Evolutionary conservation across 331 rosid species (phyloP).

Genomic region (Quercus tomentella): DNA sequence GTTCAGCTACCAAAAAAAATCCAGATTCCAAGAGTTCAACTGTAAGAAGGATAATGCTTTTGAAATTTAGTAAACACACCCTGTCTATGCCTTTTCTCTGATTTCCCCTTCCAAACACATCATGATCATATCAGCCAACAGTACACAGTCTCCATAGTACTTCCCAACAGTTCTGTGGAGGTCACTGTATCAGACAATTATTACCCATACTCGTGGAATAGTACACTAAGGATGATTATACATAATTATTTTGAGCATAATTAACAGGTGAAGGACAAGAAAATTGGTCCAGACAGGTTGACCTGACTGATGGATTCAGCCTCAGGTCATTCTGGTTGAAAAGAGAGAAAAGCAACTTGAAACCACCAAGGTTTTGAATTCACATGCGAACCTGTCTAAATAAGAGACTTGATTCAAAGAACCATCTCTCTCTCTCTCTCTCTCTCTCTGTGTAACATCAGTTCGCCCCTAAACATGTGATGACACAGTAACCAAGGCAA

Average conservation of each 20-base stretch:
- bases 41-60: no score
- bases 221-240: no score
- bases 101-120: neutral
- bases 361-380: neutral
- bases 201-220: neutral
- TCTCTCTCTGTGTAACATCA: neutral
- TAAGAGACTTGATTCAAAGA: neutral
- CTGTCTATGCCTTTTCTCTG: neutral
- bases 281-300: no score
- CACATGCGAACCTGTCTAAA: neutral
- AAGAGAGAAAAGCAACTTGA: neutral
- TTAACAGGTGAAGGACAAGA: no score
- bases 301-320: neutral
- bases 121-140: neutral
- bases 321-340: neutral
- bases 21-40: no score
- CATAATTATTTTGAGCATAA: no score
- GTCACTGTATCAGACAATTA: neutral
- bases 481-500: neutral
- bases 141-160: neutral
- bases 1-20: no score
- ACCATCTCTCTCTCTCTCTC: neutral
- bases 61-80: no score
- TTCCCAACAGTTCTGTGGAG: neutral
- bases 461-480: neutral